phyloP scores from a whole-genome alignment of 192 early-diverging fungal species.

The Backusella australiensis region DNA sequence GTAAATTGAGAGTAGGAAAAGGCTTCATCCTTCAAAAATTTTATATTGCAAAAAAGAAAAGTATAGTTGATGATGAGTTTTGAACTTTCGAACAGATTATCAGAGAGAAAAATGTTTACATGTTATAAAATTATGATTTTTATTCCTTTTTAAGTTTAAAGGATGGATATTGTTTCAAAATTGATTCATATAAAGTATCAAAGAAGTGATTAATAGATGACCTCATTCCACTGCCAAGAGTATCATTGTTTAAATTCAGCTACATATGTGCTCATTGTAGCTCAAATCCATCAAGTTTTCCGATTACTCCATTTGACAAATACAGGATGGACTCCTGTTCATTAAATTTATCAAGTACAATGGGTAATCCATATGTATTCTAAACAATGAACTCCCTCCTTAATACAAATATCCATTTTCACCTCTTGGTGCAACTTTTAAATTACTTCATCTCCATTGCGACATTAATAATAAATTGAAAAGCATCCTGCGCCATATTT shows the following conservation, averaged over 20 bases:
- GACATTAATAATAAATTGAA: not conserved
- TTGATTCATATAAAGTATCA: not conserved
- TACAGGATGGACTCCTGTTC: not conserved
- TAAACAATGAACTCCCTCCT: not conserved
- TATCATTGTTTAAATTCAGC: not conserved
- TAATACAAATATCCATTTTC: not conserved
- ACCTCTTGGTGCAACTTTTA: not conserved
- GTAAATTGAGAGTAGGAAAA: not conserved
- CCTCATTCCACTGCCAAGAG: not conserved
- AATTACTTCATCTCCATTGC: not conserved
- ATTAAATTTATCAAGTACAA: not conserved
- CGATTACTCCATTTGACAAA: not conserved
- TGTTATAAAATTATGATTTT: not conserved
- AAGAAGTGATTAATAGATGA: not conserved
- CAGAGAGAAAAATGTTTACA: not conserved
- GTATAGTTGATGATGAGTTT: too few relatives aligned
- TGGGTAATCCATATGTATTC: not conserved
- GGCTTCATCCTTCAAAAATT: not conserved
- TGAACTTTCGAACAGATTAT: not conserved
- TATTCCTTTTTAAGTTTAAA: not conserved
- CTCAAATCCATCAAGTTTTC: not conserved
- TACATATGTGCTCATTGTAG: not conserved
- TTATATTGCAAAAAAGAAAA: not conserved
- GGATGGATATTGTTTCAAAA: not conserved
- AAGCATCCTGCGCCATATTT: not conserved